Base-by-base conservation (phyloP, 495 filamentous ascomycete species). In the Penicillium desertorum region DNA sequence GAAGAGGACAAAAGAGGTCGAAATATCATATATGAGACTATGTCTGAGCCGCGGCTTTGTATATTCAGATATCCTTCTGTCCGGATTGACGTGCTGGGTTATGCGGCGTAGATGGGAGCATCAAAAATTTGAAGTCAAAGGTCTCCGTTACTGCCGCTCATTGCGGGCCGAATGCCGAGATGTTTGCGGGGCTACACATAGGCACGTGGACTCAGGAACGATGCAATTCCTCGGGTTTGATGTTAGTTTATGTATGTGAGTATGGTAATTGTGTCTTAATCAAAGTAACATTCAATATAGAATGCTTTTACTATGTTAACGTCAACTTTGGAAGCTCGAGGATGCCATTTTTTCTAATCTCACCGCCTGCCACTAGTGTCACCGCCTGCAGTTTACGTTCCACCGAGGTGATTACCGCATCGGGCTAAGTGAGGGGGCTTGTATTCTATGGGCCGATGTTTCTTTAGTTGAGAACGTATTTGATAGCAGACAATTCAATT, bases 21-120 rank as follows among this genome's bases (percentile, higher is more conserved):
- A 8, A 7, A 9, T 16, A 0, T 17, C 22, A 27, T 45, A 45
- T 45, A 27, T 45, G 8, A 9, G 23, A 27, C 11, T 34, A 9
- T 17, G 14, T 23, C 12, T 5, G 19, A 20, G 19, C 23, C 16
- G 9, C 32, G 29, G 34, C 19, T 51, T 37, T 30, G 37, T 60
- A 27, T 50, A 5, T 12, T 42, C 47, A 51, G 8, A 12, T 41
- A 83, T 61, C 60, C 62, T 48, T 60, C 53, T 52, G 64, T 57
- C 57, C 57, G 47, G 30, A 49, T 32, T 45, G 39, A 54, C 56
- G 73, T 74, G 64, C 71, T 77, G 71, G 67, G 67, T 68, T 76
- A 73, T 77, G 66, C 74, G 32, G 74, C 74, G 74, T 77, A 77
- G 70, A 53, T 59, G 45, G 53, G 65, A 75, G 71, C 63, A 71